Percentiles rank a stretch among this genome's conserved stretches.
Evolutionary conservation across 768 basidiomycete genomes (phyloP).

Genomic region (Podaxis sp.): DNA sequence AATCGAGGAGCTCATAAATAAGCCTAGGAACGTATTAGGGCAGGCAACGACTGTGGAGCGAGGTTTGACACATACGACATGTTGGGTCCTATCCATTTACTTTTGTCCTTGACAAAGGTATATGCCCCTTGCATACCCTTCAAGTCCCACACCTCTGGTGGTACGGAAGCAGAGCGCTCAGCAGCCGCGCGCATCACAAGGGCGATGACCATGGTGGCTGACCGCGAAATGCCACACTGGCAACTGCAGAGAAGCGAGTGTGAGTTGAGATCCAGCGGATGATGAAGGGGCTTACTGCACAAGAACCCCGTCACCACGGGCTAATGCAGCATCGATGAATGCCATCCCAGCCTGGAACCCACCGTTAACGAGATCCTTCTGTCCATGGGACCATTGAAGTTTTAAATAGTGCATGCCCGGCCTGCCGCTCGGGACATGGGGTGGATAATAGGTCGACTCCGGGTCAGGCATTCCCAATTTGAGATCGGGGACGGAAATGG

Average conservation of each 20-base stretch:
- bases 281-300: slow-evolving; percentile 66
- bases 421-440: slow-evolving; percentile 66
- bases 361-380: slow-evolving; percentile 76
- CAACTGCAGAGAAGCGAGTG: slow-evolving; percentile 51
- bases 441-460: slow-evolving; percentile 60
- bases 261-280: slow-evolving; percentile 19
- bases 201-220: slow-evolving; percentile 87
- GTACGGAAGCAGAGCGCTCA: slow-evolving; percentile 59
- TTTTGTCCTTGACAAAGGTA: slow-evolving; percentile 86
- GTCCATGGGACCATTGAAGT: slow-evolving; percentile 92
- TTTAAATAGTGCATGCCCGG: slow-evolving; percentile 87
- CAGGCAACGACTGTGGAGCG: slow-evolving; percentile 17
- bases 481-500: slow-evolving; percentile 71
- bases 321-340: slow-evolving; percentile 76
- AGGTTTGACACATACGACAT: slow-evolving; percentile 73
- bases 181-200: slow-evolving; percentile 93
- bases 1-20: slow-evolving; percentile 92
- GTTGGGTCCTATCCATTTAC: slow-evolving; percentile 86
- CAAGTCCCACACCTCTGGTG: slow-evolving; percentile 74
- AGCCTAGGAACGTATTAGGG: slow-evolving; percentile 49
- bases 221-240: slow-evolving; percentile 91
- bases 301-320: slow-evolving; percentile 76
- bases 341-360: slow-evolving; percentile 82
- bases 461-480: slow-evolving; percentile 32
- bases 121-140: slow-evolving; percentile 92